Base-by-base conservation (phyloP, 2,329 filamentous ascomycete species). In the Clarireedia homoeocarpa region DNA sequence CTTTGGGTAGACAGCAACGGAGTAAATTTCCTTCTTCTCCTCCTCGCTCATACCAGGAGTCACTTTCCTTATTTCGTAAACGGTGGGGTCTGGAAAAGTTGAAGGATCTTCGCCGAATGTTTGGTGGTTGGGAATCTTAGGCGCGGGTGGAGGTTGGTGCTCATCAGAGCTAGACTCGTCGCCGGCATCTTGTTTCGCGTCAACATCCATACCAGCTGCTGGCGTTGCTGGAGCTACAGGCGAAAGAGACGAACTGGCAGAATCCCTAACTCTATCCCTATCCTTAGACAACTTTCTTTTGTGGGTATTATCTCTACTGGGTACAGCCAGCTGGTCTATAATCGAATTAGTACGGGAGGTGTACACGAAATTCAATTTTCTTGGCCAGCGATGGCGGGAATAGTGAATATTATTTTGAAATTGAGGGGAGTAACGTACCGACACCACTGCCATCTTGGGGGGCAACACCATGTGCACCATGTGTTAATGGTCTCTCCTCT, bases 101-200 rank as follows among this genome's bases (percentile, higher is more conserved):
- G 90, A 88, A 0, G 92, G 92, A 67, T 97, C 91, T 40, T 92
- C 86, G 58, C 92, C 92, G 70, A 96, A 97, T 0, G 90, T 91
- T 72, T 95, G 89, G 58, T 91, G 86, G 48, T 67, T 62, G 5
- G 82, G 80, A 24, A 86, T 72, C 6, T 81, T 75, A n/a, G 82
- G 79, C 2, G 81, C 80, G 5, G 81, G 80, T 49, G 76, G 75
- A 14, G 79, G 79, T 67, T 82, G 83, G 70, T 81, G 82, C 44
- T 80, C 78, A 44, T 79, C 67, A 48, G 79, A 81, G 59, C 77
- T 81, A 12, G 66, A 67, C 6, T 56, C 53, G 30, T 76, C 77
- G 17, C 76, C 76, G 6, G 76, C 74, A 7, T 66, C 67, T 23
- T 72, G 68, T 53, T 82, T 82, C 46, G 80, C 75, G 64, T 84